A percentile compares a stretch with the other conserved stretches of the same genome.
Conservation (phyloP, 2,329 filamentous ascomycete species). For the Amauroascus verrucosus region DNA sequence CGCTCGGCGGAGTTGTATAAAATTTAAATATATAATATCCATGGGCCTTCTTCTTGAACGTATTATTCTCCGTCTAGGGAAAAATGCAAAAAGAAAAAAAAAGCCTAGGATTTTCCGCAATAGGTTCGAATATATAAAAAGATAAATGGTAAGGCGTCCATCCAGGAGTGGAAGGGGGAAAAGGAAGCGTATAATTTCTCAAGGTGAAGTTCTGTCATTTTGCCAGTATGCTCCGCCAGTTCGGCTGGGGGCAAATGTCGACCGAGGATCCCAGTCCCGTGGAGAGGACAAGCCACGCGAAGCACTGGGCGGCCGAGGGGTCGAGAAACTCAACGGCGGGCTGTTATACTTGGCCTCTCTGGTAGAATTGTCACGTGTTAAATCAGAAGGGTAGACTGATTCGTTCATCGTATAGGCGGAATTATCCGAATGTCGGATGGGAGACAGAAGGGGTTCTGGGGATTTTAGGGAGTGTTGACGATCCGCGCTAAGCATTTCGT, state of each 20-base stretch:
- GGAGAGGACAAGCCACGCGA: conserved; percentile 14
- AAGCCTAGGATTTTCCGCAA: background rate
- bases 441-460: conserved; percentile 27
- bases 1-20: background rate
- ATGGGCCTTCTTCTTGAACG: background rate
- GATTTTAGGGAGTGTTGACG: conserved; percentile 22
- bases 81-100: background rate
- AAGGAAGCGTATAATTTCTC: background rate
- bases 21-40: background rate
- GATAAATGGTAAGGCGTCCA: background rate
- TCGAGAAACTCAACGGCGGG: conserved; percentile 41
- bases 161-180: background rate
- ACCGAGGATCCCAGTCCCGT: conserved; percentile 30
- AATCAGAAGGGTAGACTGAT: background rate
- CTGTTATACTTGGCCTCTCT: conserved; percentile 39
- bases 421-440: conserved; percentile 21
- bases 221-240: background rate
- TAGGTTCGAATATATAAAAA: background rate
- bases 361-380: conserved; percentile 30
- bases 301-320: conserved; percentile 35
- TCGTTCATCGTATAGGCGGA: conserved; percentile 16
- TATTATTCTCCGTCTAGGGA: background rate
- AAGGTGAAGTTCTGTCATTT: background rate
- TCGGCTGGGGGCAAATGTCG: conserved; percentile 27
- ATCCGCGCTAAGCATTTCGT: conserved; percentile 59